phyloP scores from a whole-genome alignment of 106 monocot species.

The Dendrobium catenatum region DNA sequence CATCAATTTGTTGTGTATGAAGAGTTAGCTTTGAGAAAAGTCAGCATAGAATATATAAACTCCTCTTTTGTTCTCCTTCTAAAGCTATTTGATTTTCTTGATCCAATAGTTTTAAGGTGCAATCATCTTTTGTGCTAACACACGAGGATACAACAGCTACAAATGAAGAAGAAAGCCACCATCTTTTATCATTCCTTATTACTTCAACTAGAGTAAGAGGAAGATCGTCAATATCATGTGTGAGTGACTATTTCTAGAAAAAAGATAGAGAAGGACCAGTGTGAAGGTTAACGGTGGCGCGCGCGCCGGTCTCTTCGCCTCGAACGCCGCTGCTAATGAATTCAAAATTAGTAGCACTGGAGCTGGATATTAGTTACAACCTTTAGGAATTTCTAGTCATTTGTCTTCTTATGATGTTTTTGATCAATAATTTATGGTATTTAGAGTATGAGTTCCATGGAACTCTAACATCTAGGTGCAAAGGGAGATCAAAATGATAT shows the following conservation, averaged over 20 bases:
- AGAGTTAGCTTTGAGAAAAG: too few relatives aligned
- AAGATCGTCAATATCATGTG: neutral
- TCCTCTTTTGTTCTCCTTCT: too few relatives aligned
- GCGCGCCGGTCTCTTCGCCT: constrained; percentile 49
- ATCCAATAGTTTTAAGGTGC: neutral
- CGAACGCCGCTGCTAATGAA: constrained; percentile 6
- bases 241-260: neutral
- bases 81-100: too few relatives aligned
- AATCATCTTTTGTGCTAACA: neutral
- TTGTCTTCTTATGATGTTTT: neutral
- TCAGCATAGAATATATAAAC: too few relatives aligned
- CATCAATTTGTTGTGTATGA: too few relatives aligned
- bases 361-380: neutral
- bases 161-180: neutral
- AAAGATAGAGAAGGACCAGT: constrained; percentile 16
- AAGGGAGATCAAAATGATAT: neutral
- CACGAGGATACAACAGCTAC: neutral
- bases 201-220: neutral
- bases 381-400: neutral
- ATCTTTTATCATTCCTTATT: neutral
- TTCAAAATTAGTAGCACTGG: neutral
- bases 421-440: neutral
- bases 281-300: constrained; percentile 13
- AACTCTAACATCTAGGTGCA: neutral
- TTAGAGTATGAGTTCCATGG: neutral